Percentiles rank a stretch among this genome's conserved stretches.
These are phyloP conservation scores for Globisporangium apiculatum DNA, from an alignment of 352 stramenopile genomes.

Conservation along the genomic window DNA sequence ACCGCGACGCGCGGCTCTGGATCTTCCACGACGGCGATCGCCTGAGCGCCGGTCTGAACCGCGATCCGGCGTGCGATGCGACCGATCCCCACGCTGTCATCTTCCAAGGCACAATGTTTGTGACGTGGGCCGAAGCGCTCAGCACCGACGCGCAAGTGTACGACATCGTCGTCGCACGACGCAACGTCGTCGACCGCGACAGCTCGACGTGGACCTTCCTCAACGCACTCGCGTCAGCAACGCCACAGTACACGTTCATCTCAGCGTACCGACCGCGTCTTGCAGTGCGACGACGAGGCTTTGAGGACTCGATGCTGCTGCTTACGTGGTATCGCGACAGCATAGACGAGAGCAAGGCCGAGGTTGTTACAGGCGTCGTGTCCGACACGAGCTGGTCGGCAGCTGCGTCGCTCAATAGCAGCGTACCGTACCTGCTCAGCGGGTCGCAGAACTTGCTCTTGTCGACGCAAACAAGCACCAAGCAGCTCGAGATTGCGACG, in stretches of 20 bases:
- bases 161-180: slow-evolving; percentile 37
- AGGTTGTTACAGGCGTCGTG: slow-evolving; percentile 34
- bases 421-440: slow-evolving; percentile 16
- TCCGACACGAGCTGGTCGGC: slow-evolving; percentile 37
- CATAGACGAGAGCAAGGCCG: slow-evolving; percentile 23
- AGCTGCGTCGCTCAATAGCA: slow-evolving; percentile 12
- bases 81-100: slow-evolving; percentile 29
- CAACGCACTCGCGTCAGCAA: slow-evolving; percentile 19
- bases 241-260: slow-evolving; percentile 25
- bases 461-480: neutral
- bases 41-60: slow-evolving; percentile 34
- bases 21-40: slow-evolving; percentile 71
- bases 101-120: slow-evolving; percentile 50
- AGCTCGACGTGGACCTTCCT: slow-evolving; percentile 48
- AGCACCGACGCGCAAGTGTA: slow-evolving; percentile 23
- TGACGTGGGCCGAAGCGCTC: slow-evolving; percentile 44
- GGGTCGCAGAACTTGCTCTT: neutral
- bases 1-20: slow-evolving; percentile 44
- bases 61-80: slow-evolving; percentile 33
- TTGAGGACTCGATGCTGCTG: slow-evolving; percentile 41
- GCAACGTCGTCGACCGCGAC: slow-evolving; percentile 51
- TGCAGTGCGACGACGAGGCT: slow-evolving; percentile 31
- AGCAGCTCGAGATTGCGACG: slow-evolving; percentile 11
- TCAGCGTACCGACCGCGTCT: slow-evolving; percentile 37
- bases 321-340: slow-evolving; percentile 59